Conservation (phyloP, 2,329 filamentous ascomycete genomes). For the Fusarium fracticaudum region DNA sequence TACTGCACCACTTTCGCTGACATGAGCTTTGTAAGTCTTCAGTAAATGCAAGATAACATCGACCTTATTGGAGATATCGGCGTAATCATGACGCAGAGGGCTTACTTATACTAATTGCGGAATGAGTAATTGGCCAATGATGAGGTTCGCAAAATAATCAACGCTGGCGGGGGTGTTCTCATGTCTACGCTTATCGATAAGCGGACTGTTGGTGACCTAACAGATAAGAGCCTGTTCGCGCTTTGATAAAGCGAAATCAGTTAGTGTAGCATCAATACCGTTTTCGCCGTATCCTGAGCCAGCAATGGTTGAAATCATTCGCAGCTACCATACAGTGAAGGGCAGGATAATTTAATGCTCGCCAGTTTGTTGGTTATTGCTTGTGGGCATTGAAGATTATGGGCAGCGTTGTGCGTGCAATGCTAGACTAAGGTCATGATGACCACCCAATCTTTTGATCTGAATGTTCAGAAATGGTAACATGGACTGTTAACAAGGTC, state of each 20-base stretch:
- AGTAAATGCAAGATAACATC: background rate
- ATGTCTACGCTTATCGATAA: background rate
- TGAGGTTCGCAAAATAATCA: background rate
- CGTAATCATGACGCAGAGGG: conserved; percentile 13
- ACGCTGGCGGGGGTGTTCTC: background rate
- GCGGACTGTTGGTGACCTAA: rapidly evolving
- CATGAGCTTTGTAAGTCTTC: conserved; percentile 1
- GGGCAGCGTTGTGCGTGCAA: no score
- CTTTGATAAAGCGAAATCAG: rapidly evolving
- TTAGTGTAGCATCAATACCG: background rate
- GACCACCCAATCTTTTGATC: rapidly evolving
- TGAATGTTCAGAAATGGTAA: background rate
- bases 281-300: background rate
- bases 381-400: background rate
- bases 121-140: background rate
- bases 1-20: background rate
- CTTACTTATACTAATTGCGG: background rate
- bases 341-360: background rate
- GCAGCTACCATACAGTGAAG: rapidly evolving
- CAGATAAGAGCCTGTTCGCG: background rate
- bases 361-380: background rate
- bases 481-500: background rate
- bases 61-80: background rate
- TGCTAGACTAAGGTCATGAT: rapidly evolving
- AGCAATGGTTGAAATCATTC: background rate